phyloP scores from a whole-genome alignment of 805 yeast genomes.

The Gaillardinia entomophila region DNA sequence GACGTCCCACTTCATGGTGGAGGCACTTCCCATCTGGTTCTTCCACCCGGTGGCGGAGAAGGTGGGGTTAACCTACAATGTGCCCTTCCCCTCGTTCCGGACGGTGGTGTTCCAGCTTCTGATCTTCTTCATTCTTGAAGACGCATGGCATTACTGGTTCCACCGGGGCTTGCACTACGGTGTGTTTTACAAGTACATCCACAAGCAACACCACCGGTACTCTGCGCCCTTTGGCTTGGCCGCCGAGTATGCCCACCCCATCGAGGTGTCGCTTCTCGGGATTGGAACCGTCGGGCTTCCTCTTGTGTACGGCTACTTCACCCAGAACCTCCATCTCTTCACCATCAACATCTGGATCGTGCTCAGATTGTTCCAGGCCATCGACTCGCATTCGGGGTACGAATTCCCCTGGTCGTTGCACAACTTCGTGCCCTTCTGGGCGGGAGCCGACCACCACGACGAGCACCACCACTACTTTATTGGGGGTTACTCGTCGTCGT shows the following conservation, averaged over 20 bases:
- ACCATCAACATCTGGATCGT: constrained; percentile 50
- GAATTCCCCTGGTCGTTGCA: constrained; percentile 60
- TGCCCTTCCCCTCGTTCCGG: constrained; percentile 46
- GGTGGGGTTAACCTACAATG: constrained; percentile 43
- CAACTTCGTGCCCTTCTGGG: constrained; percentile 56
- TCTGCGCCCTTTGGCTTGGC: constrained; percentile 61
- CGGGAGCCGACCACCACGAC: constrained; percentile 61
- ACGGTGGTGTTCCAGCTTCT: constrained; percentile 41
- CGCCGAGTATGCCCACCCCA: constrained; percentile 59
- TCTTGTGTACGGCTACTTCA: constrained; percentile 44
- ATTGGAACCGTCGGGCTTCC: constrained; percentile 60
- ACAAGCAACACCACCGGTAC: constrained; percentile 55
- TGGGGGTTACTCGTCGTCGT: constrained; percentile 53
- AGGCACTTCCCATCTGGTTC: constrained; percentile 58
- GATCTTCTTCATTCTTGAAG: constrained; percentile 49
- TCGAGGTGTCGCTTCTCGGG: constrained; percentile 52
- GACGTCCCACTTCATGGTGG: constrained; percentile 51
- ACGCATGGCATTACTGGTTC: constrained; percentile 57
- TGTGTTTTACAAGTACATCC: constrained; percentile 50
- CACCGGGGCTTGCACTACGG: constrained; percentile 54
- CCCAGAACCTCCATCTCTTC: constrained; percentile 45
- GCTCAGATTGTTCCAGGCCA: constrained; percentile 51
- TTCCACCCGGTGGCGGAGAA: constrained; percentile 52
- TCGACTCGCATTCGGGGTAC: constrained; percentile 57
- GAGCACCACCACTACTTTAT: constrained; percentile 56